Evolutionary conservation across 306 rosid species (phyloP), one percentile per base, ranked within the genome.

Genomic region (Benincasa hispida): DNA sequence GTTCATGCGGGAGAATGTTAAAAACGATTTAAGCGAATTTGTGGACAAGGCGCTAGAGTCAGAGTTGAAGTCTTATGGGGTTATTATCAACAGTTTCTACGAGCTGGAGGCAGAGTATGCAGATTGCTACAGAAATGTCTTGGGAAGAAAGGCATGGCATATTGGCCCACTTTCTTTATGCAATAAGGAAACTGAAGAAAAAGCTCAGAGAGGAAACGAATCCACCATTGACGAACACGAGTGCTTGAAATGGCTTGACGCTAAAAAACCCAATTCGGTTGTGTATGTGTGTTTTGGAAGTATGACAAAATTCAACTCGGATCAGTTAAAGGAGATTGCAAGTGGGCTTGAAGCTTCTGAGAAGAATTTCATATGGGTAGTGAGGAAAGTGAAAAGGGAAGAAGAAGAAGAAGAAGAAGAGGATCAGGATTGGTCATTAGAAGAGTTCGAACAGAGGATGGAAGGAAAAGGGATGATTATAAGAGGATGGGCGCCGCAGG

Each of bases 401-500:
- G 37, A 56, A 17, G 14, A 66, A 0, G 37, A 56, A 17, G 14
- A 66, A 5, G 1, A 50, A 17, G 55, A 8, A 0, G 78, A 75
- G 48, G 76, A 55, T 15, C 75, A 74, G 21, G 73, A 58, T 48
- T 84, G 86, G 82, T 27, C 84, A 11, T 79, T 84, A 1, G 56
- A 82, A 78, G 83, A 83, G n/a, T 80, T 77, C 60, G 87, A 84
- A 45, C 34, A 77, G 24, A 77, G 80, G 48, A 80, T 55, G 13
- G 50, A 86, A 65, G 84, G 81, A 10, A 86, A 58, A 21, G 86
- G 85, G 34, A 2, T 82, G 21, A 67, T 85, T 1, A 62, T 82
- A 18, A 82, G 80, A 80, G 81, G 84, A 0, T 82, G 88, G 83
- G 88, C 79, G 13, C 84, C 86, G 5, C 94, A 91, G 69, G 15